Conservation (phyloP, 805 yeast species). For the Priceomyces carsonii region DNA sequence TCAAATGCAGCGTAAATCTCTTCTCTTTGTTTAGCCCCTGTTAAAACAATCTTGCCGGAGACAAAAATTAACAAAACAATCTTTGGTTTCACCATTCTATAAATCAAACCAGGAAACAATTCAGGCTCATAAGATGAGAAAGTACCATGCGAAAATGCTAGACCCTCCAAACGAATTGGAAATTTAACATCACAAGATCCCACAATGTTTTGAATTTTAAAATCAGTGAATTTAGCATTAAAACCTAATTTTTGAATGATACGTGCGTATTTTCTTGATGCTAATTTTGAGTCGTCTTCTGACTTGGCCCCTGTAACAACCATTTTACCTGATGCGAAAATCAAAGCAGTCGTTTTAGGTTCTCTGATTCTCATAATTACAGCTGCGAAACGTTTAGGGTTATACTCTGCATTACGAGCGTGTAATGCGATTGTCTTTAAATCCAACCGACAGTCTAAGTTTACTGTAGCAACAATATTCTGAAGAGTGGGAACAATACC, state of each 20-base stretch:
- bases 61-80: conserved; percentile 94
- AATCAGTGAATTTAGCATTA: conserved; percentile 96
- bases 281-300: conserved; percentile 97
- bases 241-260: conserved; percentile 97
- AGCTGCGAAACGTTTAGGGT: conserved; percentile 98
- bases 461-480: conserved; percentile 97
- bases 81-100: conserved; percentile 99
- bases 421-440: conserved; percentile 96
- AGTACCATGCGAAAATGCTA: conserved; percentile 97
- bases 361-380: conserved; percentile 99
- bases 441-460: conserved; percentile 92
- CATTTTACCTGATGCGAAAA: conserved; percentile 99
- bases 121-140: conserved; percentile 99
- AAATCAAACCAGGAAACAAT: conserved; percentile 94
- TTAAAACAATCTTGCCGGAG: conserved; percentile 93
- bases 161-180: conserved; percentile 95
- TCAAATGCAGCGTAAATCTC: conserved; percentile 98
- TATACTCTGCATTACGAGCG: conserved; percentile 98
- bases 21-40: conserved; percentile 99
- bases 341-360: conserved; percentile 96
- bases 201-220: conserved; percentile 96
- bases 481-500: conserved; percentile 96
- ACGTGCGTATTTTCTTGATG: conserved; percentile 96
- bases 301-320: conserved; percentile 99
- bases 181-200: conserved; percentile 98